Conservation (phyloP, 208 protist genomes). For the Crithidia fasciculata region DNA sequence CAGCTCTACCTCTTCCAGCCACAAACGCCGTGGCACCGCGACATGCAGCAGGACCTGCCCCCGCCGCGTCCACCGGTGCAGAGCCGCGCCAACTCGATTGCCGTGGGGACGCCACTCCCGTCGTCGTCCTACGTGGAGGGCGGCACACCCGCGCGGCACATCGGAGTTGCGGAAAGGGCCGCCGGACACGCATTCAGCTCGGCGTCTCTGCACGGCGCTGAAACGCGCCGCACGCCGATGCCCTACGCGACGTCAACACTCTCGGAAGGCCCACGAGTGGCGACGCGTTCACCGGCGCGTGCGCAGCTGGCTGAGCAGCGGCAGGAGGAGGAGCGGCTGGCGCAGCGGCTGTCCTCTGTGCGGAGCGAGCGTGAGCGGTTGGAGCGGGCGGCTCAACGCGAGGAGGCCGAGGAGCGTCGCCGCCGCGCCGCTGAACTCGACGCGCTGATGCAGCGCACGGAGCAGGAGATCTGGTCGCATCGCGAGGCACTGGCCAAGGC, state of each 20-base stretch:
- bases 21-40: conserved; percentile 55
- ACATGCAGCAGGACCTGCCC: conserved; percentile 76
- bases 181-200: not conserved
- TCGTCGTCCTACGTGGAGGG: not conserved
- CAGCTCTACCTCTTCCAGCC: conserved; percentile 89
- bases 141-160: not conserved
- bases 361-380: conserved; percentile 51
- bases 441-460: conserved; percentile 40
- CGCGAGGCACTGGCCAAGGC: conserved; percentile 46
- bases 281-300: conserved; percentile 25
- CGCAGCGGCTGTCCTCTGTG: conserved; percentile 30
- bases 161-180: not conserved
- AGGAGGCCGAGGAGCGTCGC: conserved; percentile 48
- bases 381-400: conserved; percentile 40
- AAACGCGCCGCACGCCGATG: not conserved
- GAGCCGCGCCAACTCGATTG: conserved; percentile 21
- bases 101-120: not conserved
- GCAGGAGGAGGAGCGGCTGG: conserved; percentile 36
- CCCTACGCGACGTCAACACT: not conserved
- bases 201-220: too few relatives aligned
- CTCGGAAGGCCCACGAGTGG: not conserved
- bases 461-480: conserved; percentile 58
- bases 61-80: conserved; percentile 55
- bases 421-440: conserved; percentile 37
- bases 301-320: conserved; percentile 55